A percentile compares a stretch with the other conserved stretches of the same genome.
phyloP scores from a whole-genome alignment of 1,139 yeast species.

The Saccharomyces hybrid region DNA sequence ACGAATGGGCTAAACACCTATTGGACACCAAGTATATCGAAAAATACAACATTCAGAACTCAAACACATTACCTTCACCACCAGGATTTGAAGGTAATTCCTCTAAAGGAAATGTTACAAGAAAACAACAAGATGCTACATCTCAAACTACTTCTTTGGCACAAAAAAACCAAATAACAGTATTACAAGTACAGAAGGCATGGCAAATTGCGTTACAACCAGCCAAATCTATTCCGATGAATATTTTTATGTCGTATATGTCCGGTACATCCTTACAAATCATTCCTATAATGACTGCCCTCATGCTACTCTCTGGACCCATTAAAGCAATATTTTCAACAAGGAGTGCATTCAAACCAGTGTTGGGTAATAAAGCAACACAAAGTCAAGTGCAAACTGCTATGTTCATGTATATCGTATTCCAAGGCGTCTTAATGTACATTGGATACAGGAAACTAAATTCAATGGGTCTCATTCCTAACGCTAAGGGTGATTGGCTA shows the following conservation, averaged over 20 bases:
- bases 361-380: conserved; percentile 33
- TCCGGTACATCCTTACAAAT: conserved; percentile 86
- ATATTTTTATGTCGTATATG: conserved; percentile 83
- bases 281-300: conserved; percentile 85
- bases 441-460: conserved; percentile 83
- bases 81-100: conserved; percentile 16
- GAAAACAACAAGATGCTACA: conserved; percentile 3
- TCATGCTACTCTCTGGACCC: conserved; percentile 76
- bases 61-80: conserved; percentile 18
- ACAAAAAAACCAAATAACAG: conserved; percentile 27
- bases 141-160: neutral
- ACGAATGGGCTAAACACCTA: conserved; percentile 19
- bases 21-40: conserved; percentile 10
- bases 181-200: conserved; percentile 53
- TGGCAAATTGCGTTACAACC: conserved; percentile 86
- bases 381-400: conserved; percentile 40
- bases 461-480: conserved; percentile 86
- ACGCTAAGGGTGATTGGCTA: conserved; percentile 82
- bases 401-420: conserved; percentile 43
- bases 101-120: conserved; percentile 5
- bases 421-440: conserved; percentile 57
- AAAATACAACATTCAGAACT: conserved; percentile 4
- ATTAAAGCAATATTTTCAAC: conserved; percentile 60
- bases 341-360: conserved; percentile 38
- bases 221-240: conserved; percentile 83